A percentile compares a stretch with the other conserved stretches of the same genome.
Conservation (phyloP, 2,329 filamentous ascomycete genomes). For the Ophiostoma australiae region DNA sequence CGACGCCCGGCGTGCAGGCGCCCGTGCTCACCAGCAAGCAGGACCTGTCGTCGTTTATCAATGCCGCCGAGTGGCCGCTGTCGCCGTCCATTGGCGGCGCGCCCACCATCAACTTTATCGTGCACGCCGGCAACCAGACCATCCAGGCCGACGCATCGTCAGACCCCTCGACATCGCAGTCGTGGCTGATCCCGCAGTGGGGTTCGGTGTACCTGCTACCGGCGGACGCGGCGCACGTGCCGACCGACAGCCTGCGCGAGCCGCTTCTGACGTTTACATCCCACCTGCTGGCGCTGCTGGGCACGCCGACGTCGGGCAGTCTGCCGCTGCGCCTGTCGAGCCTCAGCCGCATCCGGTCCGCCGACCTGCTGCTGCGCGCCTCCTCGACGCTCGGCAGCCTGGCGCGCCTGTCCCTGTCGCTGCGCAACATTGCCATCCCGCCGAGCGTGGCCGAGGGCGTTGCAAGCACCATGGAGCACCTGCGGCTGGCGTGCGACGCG, state of each 20-base stretch:
- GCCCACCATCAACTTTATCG: constrained; percentile 91
- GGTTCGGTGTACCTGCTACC: constrained; percentile 63
- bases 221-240: constrained; percentile 49
- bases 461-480: constrained; percentile 68
- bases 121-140: constrained; percentile 78
- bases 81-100: constrained; percentile 89
- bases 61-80: constrained; percentile 94
- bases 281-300: constrained; percentile 82
- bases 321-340: constrained; percentile 80
- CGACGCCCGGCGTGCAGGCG: constrained; percentile 59
- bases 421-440: constrained; percentile 89
- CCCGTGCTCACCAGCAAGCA: constrained; percentile 66
- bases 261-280: constrained; percentile 86
- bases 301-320: constrained; percentile 76
- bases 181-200: constrained; percentile 96
- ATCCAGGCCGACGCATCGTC: constrained; percentile 44
- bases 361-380: constrained; percentile 79
- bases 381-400: constrained; percentile 92
- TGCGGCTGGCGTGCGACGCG: constrained; percentile 69
- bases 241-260: constrained; percentile 63
- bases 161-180: constrained; percentile 45
- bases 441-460: constrained; percentile 81
- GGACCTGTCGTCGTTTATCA: constrained; percentile 90
- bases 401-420: constrained; percentile 73
- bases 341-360: constrained; percentile 76